These are phyloP conservation scores for Singerocomus rubriflavus DNA, from an alignment of 1,284 basidiomycete species.

Conservation along the genomic window DNA sequence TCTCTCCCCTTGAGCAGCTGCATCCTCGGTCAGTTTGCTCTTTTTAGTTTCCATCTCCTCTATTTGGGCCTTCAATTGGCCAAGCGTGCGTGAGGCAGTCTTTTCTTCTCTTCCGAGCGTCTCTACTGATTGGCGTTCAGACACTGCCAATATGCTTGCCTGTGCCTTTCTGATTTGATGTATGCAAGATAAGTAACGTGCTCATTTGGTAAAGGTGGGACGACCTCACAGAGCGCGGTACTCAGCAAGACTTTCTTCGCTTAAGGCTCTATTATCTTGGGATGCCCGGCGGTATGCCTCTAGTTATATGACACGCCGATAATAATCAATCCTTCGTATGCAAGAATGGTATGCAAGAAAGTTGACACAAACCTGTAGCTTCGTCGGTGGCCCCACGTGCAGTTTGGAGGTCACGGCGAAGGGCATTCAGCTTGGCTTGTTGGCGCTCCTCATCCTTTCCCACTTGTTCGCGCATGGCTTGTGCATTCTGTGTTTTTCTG, in stretches of 20 bases:
- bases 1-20: constrained; percentile 50
- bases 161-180: constrained; percentile 59
- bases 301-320: constrained; percentile 26
- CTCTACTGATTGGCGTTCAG: constrained; percentile 87
- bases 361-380: constrained; percentile 59
- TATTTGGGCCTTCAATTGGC: constrained; percentile 66
- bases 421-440: constrained; percentile 53
- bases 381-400: constrained; percentile 72
- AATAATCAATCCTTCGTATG: background rate
- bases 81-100: constrained; percentile 61
- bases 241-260: constrained; percentile 81
- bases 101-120: constrained; percentile 83
- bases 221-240: constrained; percentile 79
- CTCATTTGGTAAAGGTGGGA: background rate
- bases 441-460: constrained; percentile 68
- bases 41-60: constrained; percentile 64
- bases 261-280: constrained; percentile 74
- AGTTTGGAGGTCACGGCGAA: constrained; percentile 64
- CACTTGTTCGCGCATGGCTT: constrained; percentile 62
- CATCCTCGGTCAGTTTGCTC: constrained; percentile 61
- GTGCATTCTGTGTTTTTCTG: constrained; percentile 74
- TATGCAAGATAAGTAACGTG: constrained; percentile 7
- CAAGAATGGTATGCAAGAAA: background rate
- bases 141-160: constrained; percentile 76
- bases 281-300: constrained; percentile 77